Conservation (phyloP, 495 filamentous ascomycete species). For the Annulohypoxylon stygium region DNA sequence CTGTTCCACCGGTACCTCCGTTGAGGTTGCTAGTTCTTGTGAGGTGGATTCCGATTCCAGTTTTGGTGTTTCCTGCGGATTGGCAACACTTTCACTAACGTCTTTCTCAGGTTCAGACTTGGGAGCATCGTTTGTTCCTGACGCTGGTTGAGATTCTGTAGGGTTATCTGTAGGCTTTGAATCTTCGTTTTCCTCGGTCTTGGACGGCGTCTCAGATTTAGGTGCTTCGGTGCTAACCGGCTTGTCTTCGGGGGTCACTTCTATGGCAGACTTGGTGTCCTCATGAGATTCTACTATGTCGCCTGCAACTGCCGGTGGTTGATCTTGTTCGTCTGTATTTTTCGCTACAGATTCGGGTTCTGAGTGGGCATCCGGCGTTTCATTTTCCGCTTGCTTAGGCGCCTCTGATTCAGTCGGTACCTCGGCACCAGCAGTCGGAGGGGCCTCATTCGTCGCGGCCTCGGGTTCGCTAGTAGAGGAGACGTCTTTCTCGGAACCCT, state of each 20-base stretch:
- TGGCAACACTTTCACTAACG: neutral
- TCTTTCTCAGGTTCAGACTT: neutral
- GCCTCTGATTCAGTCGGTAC: slow-evolving; percentile 7
- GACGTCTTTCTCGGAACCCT: neutral
- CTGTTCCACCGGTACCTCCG: neutral
- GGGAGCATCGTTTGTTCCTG: neutral
- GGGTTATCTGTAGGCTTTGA: neutral
- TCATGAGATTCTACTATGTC: neutral
- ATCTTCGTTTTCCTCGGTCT: neutral
- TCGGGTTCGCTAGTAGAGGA: neutral
- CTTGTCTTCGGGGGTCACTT: neutral
- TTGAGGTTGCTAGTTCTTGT: neutral
- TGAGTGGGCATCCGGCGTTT: neutral
- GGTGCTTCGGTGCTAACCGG: neutral
- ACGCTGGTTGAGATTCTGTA: neutral
- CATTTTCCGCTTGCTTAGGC: neutral
- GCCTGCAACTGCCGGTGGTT: neutral
- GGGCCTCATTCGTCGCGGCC: neutral
- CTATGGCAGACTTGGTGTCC: neutral
- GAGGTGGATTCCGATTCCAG: neutral
- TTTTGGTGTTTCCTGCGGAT: neutral
- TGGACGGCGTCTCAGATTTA: neutral
- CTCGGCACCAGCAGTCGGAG: neutral
- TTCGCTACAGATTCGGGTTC: neutral
- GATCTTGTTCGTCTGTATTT: neutral